Conservation (phyloP, 495 filamentous ascomycete genomes). For the Penicillium samsonianum region DNA sequence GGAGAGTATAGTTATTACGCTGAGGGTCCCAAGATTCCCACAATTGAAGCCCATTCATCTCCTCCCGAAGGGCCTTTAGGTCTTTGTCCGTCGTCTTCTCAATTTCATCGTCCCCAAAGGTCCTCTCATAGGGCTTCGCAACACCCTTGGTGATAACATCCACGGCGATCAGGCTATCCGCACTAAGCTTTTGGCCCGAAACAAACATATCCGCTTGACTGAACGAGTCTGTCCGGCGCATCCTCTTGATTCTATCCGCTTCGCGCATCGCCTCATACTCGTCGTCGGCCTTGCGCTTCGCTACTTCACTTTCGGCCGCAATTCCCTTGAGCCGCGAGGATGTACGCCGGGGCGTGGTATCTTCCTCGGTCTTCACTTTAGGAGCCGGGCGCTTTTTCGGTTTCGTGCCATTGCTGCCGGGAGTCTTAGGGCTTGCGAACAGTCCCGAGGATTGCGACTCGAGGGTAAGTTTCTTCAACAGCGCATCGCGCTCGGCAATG, state of each 20-base stretch:
- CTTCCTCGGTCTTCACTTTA: constrained; percentile 51
- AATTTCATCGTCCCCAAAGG: constrained; percentile 80
- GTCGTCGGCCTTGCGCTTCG: constrained; percentile 79
- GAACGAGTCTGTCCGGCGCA: constrained; percentile 69
- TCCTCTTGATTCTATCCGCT: constrained; percentile 66
- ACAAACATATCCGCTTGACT: constrained; percentile 77
- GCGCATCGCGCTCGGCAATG: constrained; percentile 71
- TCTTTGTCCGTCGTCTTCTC: constrained; percentile 77
- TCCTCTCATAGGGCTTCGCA: constrained; percentile 75
- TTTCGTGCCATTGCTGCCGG: constrained; percentile 30
- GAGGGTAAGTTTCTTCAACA: constrained; percentile 59
- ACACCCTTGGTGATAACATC: constrained; percentile 64
- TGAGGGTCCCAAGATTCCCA: constrained; percentile 82
- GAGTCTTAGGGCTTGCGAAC: constrained; percentile 39
- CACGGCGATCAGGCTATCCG: constrained; percentile 43
- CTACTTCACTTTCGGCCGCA: constrained; percentile 67
- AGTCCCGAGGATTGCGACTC: constrained; percentile 56
- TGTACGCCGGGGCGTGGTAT: constrained; percentile 56
- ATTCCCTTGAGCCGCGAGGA: constrained; percentile 68
- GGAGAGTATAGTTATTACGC: constrained; percentile 46
- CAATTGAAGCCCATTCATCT: constrained; percentile 75
- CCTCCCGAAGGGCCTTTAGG: constrained; percentile 72
- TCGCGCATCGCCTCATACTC: constrained; percentile 62
- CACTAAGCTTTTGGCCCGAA: constrained; percentile 65
- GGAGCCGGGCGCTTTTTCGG: constrained; percentile 52